Evolutionary conservation across 2,329 filamentous ascomycete genomes (phyloP), one percentile per base, ranked within the genome.

Genomic region (Ophiostoma quercus): DNA sequence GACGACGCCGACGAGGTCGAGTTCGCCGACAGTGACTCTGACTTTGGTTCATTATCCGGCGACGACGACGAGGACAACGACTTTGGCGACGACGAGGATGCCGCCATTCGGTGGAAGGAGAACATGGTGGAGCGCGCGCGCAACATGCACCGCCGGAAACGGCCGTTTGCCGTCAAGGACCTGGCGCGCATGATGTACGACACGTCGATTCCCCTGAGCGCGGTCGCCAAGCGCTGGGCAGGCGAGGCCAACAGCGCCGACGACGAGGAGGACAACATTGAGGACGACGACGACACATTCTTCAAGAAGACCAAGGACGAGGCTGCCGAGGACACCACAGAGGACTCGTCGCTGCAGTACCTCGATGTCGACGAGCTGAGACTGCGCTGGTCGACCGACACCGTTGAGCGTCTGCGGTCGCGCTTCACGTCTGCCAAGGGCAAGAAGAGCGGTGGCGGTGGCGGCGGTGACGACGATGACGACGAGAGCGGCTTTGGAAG

Each of bases 21-120:
- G 1, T 99, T 97, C 81, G 95, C 95, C 16, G 95, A 99, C 76
- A 97, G 92, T 76, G 96, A 99, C 78, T 99, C 95, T 0, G 96
- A 99, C 77, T 84, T 99, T 4, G 95, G 95, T 7, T 97, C 94
- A 3, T 80, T 97, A 73, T 96, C 92, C 2, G 81, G 80, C 5
- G 80, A 82, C 0, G 84, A 86, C 60, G 81, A 82, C 0, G 82
- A 51, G 7, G 66, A 66, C 37, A 41, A 68, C 47, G 62, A 80
- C 3, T 79, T 82, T 0, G 84, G 87, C n/a, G 85, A 87, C 57
- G 81, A 82, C 22, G 82, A 83, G 19, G 80, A 90, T 54, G 90
- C 89, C 2, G 89, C 85, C 2, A 75, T 92, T 29, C 85, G 88
- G 63, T 99, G 96, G 96, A 99, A 99, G 78, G 87, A 91, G 32